Conservation (phyloP, 257 asterid genomes). For the Solanum arcanum region DNA sequence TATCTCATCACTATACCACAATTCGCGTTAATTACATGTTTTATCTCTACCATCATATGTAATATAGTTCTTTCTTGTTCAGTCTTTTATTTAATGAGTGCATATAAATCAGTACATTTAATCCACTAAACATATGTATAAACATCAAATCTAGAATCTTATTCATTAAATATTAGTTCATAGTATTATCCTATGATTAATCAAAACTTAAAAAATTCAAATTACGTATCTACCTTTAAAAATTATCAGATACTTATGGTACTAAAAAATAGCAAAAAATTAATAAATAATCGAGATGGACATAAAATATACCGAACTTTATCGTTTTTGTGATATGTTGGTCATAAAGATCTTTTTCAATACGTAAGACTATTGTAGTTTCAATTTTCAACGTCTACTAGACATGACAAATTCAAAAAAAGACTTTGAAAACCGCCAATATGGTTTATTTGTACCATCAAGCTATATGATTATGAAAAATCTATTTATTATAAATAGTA, state of each 20-base stretch:
- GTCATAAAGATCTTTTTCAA: neutral
- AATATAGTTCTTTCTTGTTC: neutral
- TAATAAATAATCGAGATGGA: accelerated
- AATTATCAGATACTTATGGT: neutral
- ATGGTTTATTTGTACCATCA: neutral
- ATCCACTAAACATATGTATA: neutral
- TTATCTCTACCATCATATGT: neutral
- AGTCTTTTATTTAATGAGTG: neutral
- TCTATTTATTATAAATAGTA: neutral
- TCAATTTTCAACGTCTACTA: neutral
- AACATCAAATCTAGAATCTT: neutral
- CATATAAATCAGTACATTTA: neutral
- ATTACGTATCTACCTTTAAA: no score
- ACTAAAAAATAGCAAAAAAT: accelerated
- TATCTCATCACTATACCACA: accelerated
- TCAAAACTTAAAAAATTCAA: no score
- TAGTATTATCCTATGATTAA: no score
- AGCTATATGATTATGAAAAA: neutral
- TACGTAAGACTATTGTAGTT: neutral
- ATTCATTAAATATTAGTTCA: no score
- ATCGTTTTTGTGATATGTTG: neutral
- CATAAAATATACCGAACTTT: neutral
- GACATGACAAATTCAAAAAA: neutral
- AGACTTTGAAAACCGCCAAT: neutral
- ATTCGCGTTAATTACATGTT: accelerated